Evolutionary conservation across 2,329 filamentous ascomycete genomes (phyloP).

Genomic region (Aotearoamyces nothofagi): DNA sequence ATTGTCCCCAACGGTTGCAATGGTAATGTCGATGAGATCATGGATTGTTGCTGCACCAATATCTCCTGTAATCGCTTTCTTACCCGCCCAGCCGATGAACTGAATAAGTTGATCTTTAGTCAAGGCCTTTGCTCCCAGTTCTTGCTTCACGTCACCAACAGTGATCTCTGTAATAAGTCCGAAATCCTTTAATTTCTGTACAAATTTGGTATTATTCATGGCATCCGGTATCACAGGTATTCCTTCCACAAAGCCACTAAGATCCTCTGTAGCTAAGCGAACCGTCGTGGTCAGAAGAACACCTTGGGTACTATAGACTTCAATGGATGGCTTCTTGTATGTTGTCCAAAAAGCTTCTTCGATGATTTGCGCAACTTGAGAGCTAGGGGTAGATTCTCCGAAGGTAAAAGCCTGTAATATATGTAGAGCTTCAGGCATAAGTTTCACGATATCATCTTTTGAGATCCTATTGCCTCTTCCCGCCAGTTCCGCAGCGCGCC

Average conservation of each 20-base stretch:
- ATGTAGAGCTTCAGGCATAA: constrained; percentile 68
- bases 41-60: constrained; percentile 54
- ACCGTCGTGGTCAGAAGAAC: constrained; percentile 75
- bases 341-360: constrained; percentile 96
- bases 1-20: constrained; percentile 50
- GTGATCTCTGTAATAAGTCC: constrained; percentile 81
- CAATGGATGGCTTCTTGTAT: constrained; percentile 66
- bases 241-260: constrained; percentile 64
- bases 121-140: constrained; percentile 70
- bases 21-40: constrained; percentile 62
- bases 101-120: constrained; percentile 63
- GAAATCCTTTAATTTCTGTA: constrained; percentile 68
- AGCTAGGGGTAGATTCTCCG: constrained; percentile 76
- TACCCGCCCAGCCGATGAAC: constrained; percentile 73
- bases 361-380: constrained; percentile 69
- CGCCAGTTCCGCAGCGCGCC: constrained; percentile 25
- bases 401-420: constrained; percentile 80
- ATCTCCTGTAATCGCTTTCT: constrained; percentile 55
- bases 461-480: constrained; percentile 35
- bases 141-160: constrained; percentile 68
- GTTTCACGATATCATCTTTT: constrained; percentile 46
- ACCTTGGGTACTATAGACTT: constrained; percentile 77
- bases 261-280: constrained; percentile 53
- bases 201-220: constrained; percentile 58
- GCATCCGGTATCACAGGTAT: constrained; percentile 76